Percentiles rank a stretch among this genome's conserved stretches.
Evolutionary conservation across 352 stramenopile species (phyloP).

Genomic region (Globisporangium yorkense): DNA sequence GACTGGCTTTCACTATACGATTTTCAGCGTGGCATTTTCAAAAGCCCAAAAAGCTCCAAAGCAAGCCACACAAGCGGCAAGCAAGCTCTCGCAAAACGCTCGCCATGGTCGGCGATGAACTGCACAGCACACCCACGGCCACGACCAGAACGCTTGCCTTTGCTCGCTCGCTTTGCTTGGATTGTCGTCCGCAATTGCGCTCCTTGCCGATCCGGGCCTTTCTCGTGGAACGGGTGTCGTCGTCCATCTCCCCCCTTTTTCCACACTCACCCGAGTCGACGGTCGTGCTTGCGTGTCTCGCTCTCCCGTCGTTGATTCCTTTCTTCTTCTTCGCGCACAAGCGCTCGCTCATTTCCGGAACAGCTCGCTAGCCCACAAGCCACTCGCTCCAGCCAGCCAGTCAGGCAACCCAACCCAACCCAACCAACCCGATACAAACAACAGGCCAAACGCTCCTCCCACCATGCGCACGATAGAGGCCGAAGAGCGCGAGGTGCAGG

Average conservation of each 20-base stretch:
- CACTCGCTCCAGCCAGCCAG: not conserved
- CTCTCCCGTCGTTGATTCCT: not conserved
- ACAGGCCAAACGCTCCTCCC: too few relatives aligned
- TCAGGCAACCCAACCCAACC: not conserved
- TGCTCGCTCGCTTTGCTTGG: too few relatives aligned
- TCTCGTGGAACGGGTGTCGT: not conserved
- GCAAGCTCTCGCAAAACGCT: too few relatives aligned
- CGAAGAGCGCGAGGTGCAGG: slow-evolving; percentile 13
- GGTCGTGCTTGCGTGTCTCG: slow-evolving; percentile 3
- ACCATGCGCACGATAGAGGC: slow-evolving; percentile 15
- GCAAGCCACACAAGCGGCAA: too few relatives aligned
- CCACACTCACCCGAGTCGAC: slow-evolving; percentile 5
- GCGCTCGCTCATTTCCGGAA: slow-evolving; percentile 8
- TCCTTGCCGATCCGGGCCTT: slow-evolving; percentile 1
- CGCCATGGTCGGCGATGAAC: too few relatives aligned
- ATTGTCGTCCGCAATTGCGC: not conserved
- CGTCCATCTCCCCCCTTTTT: not conserved
- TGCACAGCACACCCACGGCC: too few relatives aligned
- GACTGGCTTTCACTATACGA: not conserved
- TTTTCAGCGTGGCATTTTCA: not conserved
- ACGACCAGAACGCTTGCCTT: too few relatives aligned
- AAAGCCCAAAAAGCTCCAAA: too few relatives aligned
- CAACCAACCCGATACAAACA: not conserved
- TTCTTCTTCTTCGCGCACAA: not conserved
- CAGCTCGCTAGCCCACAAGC: slow-evolving; percentile 5